A percentile compares a stretch with the other conserved stretches of the same genome.
phyloP scores from a whole-genome alignment of 1,284 basidiomycete genomes.

The Ganoderma sinense region DNA sequence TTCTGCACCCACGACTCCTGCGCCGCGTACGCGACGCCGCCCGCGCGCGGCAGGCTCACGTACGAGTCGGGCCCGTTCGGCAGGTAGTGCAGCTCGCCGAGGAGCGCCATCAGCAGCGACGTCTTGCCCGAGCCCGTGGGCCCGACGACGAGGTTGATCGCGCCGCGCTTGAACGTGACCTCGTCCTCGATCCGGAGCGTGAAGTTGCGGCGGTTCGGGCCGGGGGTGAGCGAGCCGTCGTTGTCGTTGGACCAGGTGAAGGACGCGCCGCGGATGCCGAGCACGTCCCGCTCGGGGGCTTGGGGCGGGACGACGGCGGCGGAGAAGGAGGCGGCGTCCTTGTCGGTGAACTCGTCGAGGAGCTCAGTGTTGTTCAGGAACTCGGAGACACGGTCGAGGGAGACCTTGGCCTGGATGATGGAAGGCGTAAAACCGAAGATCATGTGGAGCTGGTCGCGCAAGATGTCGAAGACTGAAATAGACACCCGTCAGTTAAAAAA shows the following conservation, averaged over 20 bases:
- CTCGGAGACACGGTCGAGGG: conserved; percentile 55
- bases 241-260: conserved; percentile 49
- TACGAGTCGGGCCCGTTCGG: conserved; percentile 62
- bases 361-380: conserved; percentile 59
- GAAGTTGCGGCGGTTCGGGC: conserved; percentile 48
- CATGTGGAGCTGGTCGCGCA: conserved; percentile 36
- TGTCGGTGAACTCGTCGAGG: conserved; percentile 52
- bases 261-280: conserved; percentile 49
- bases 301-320: conserved; percentile 17
- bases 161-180: conserved; percentile 62
- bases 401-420: conserved; percentile 53
- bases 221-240: conserved; percentile 43
- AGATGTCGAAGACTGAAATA: conserved; percentile 24
- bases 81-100: conserved; percentile 70
- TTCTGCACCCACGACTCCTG: conserved; percentile 73
- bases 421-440: conserved; percentile 43
- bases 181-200: conserved; percentile 58
- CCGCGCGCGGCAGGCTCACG: conserved; percentile 69
- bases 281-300: conserved; percentile 37
- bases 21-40: conserved; percentile 76
- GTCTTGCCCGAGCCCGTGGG: conserved; percentile 66
- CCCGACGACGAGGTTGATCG: conserved; percentile 70
- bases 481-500: background rate
- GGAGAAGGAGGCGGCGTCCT: conserved; percentile 28
- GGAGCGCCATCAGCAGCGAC: conserved; percentile 60